Evolutionary conservation across 1,284 basidiomycete species (phyloP).

Genomic region (Leccinum pallidistipes): DNA sequence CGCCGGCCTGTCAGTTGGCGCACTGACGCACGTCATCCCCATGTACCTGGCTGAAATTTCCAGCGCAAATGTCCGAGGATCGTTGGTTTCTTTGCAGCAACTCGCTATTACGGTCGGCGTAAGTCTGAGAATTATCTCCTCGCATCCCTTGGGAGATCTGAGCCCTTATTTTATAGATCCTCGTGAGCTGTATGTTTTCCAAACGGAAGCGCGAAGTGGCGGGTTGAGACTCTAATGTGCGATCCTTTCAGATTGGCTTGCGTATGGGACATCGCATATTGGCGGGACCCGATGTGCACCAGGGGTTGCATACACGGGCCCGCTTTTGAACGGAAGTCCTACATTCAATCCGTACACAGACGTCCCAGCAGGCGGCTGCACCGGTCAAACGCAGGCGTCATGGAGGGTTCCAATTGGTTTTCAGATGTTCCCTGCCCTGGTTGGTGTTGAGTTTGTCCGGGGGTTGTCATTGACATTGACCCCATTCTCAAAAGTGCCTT

Average conservation of each 20-base stretch:
- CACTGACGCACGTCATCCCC: constrained; percentile 36
- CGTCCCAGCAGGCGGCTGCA: constrained; percentile 34
- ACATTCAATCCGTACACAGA: constrained; percentile 33
- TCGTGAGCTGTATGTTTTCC: constrained; percentile 33
- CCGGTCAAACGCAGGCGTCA: constrained; percentile 33
- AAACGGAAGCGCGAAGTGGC: neutral
- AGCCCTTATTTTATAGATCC: constrained; percentile 20
- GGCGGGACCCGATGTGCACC: constrained; percentile 36
- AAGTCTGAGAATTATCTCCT: constrained; percentile 3
- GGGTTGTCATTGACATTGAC: constrained; percentile 1
- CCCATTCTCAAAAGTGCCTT: constrained; percentile 23
- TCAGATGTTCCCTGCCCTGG: constrained; percentile 35
- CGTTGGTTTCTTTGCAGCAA: constrained; percentile 34
- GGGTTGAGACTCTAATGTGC: neutral
- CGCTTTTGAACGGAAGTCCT: constrained; percentile 34
- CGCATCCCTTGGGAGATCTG: neutral
- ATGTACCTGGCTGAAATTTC: constrained; percentile 39
- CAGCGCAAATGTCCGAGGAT: constrained; percentile 37
- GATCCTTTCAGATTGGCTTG: constrained; percentile 31
- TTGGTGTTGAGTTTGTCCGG: neutral
- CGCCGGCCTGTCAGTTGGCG: constrained; percentile 33
- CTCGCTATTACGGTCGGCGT: constrained; percentile 38
- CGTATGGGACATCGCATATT: constrained; percentile 36
- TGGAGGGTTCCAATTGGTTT: constrained; percentile 33
- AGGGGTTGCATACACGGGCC: constrained; percentile 32